Evolutionary conservation across 441 rosid species (phyloP).

Genomic region (Caryocar brasiliense): DNA sequence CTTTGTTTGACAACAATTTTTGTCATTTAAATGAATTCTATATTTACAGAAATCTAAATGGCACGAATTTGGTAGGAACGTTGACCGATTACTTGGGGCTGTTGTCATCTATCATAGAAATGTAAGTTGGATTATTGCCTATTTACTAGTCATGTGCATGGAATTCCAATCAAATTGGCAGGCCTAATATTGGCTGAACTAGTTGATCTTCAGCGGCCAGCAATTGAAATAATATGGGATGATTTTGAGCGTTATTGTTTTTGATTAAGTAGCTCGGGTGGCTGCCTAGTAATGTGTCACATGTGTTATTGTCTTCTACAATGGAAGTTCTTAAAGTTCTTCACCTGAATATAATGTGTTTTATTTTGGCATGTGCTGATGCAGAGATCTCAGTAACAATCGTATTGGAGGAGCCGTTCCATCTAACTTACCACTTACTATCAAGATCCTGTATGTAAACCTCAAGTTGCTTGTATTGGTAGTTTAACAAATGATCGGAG

Average conservation of each 20-base stretch:
- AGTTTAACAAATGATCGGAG: background rate
- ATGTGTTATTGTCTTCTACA: background rate
- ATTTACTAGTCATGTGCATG: no score
- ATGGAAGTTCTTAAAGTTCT: background rate
- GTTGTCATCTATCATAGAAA: conserved; percentile 46
- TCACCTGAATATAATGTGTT: background rate
- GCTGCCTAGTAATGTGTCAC: background rate
- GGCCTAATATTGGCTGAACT: no score
- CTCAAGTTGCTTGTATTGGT: background rate
- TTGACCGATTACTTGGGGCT: conserved; percentile 40
- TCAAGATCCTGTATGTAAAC: conserved; percentile 50
- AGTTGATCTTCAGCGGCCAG: no score
- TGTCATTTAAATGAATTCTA: background rate
- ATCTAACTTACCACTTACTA: conserved; percentile 49
- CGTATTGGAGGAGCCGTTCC: conserved; percentile 77
- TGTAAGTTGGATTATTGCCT: no score
- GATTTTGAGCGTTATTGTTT: no score
- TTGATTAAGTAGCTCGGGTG: no score
- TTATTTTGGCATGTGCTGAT: conserved; percentile 10
- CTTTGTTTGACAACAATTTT: background rate
- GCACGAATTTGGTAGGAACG: conserved; percentile 54
- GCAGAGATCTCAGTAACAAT: conserved; percentile 84
- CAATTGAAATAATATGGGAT: no score
- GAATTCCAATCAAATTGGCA: no score
- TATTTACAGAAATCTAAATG: conserved; percentile 50